Conservation (phyloP, 2,329 filamentous ascomycete genomes). For the Fusarium tuaranense region DNA sequence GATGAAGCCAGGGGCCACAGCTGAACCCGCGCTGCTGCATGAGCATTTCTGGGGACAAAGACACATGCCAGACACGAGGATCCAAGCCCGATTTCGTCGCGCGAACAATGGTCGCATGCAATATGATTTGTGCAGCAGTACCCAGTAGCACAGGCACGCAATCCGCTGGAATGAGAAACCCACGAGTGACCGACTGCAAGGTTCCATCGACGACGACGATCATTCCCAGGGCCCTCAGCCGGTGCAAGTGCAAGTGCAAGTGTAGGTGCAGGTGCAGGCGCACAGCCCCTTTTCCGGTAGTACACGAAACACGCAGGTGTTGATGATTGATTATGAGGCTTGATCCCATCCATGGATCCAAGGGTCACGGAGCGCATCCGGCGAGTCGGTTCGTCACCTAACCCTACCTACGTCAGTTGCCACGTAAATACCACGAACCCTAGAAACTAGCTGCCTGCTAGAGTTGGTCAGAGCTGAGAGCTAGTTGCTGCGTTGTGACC, state of each 20-base stretch:
- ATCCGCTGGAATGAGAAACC: conserved; percentile 33
- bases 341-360: conserved; percentile 13
- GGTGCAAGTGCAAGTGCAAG: neutral
- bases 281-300: conserved; percentile 36
- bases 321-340: conserved; percentile 31
- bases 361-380: neutral
- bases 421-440: conserved; percentile 8
- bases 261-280: conserved; percentile 8
- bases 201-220: conserved; percentile 35
- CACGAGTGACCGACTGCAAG: neutral
- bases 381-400: conserved; percentile 34
- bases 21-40: neutral
- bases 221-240: conserved; percentile 11
- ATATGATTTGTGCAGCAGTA: conserved; percentile 29
- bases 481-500: neutral
- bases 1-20: conserved; percentile 3
- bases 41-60: conserved; percentile 20
- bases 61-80: conserved; percentile 32
- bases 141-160: conserved; percentile 10
- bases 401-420: conserved; percentile 30
- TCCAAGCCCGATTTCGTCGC: conserved; percentile 16
- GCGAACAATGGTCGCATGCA: conserved; percentile 9
- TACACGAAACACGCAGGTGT: conserved; percentile 33
- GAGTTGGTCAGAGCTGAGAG: conserved; percentile 31
- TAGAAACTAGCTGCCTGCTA: conserved; percentile 7